phyloP scores from a whole-genome alignment of 805 yeast species.

The Lipomyces lipofer region DNA sequence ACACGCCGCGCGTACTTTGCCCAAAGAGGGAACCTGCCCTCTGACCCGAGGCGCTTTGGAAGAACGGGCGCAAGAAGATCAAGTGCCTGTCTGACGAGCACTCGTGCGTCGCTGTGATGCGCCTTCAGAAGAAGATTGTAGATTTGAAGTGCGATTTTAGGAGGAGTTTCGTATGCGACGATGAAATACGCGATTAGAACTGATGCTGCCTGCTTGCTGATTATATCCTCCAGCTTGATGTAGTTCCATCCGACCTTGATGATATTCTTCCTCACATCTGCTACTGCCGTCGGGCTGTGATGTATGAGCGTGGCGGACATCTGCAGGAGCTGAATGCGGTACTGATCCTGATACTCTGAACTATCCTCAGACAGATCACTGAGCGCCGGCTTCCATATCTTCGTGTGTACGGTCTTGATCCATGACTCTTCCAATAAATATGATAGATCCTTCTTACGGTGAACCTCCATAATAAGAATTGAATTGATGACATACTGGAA shows the following conservation, averaged over 20 bases:
- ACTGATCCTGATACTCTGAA: slow-evolving; percentile 72
- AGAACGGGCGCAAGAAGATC: slow-evolving; percentile 77
- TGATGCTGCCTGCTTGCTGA: slow-evolving; percentile 90
- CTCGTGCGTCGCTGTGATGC: slow-evolving; percentile 80
- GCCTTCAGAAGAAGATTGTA: slow-evolving; percentile 86
- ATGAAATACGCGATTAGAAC: slow-evolving; percentile 85
- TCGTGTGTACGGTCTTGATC: slow-evolving; percentile 61
- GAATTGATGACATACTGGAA: slow-evolving; percentile 65
- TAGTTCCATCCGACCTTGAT: slow-evolving; percentile 94
- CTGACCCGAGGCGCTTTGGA: slow-evolving; percentile 29
- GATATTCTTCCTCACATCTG: slow-evolving; percentile 72
- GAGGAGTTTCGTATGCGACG: slow-evolving; percentile 82
- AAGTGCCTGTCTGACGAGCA: slow-evolving; percentile 80
- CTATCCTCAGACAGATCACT: slow-evolving; percentile 48
- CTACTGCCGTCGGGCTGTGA: slow-evolving; percentile 60
- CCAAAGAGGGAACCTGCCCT: slow-evolving; percentile 56
- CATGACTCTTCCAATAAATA: slow-evolving; percentile 53
- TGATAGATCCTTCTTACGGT: slow-evolving; percentile 49
- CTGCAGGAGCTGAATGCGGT: slow-evolving; percentile 75
- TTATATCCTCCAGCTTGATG: slow-evolving; percentile 81
- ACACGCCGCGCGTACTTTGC: slow-evolving; percentile 93
- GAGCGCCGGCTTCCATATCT: slow-evolving; percentile 67
- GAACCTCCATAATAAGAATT: slow-evolving; percentile 60
- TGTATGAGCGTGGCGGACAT: slow-evolving; percentile 74
- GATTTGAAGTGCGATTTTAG: slow-evolving; percentile 84